A percentile compares a stretch with the other conserved stretches of the same genome.
phyloP scores from a whole-genome alignment of 192 early-diverging fungal genomes.

The Coemansia pectinata region DNA sequence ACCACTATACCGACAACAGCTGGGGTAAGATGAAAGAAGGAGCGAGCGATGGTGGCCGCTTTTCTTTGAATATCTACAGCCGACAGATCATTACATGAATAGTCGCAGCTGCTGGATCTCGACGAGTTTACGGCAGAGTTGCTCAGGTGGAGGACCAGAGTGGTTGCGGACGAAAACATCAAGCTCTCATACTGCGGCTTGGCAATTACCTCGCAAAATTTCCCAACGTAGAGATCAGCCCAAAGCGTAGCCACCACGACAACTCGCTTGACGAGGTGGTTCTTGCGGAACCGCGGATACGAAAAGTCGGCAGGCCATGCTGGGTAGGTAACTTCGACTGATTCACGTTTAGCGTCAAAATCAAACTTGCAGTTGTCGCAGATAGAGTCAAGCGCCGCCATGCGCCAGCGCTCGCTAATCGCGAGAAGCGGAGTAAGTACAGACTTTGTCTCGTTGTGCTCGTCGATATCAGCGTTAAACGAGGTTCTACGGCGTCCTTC shows the following conservation, averaged over 20 bases:
- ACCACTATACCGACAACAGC: not conserved
- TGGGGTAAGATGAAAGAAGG: not conserved
- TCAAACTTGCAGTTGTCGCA: not conserved
- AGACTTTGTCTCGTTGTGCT: not conserved
- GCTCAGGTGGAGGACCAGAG: not conserved
- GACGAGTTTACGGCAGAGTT: not conserved
- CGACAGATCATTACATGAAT: not conserved
- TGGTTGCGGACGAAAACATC: not conserved
- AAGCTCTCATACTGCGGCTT: not conserved
- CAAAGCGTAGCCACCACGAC: not conserved
- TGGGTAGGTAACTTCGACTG: not conserved
- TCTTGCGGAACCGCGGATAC: not conserved
- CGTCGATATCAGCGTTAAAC: not conserved
- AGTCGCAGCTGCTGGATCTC: not conserved
- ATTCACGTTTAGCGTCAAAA: not conserved
- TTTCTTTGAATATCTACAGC: not conserved
- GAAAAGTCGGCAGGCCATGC: not conserved
- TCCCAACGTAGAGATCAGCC: not conserved
- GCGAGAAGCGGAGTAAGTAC: not conserved
- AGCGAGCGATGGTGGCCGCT: not conserved
- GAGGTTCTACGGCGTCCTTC: not conserved
- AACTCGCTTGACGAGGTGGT: not conserved
- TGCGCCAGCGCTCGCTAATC: not conserved
- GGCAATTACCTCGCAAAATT: not conserved
- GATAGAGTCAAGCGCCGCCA: not conserved